Evolutionary conservation across 768 basidiomycete species (phyloP).

Genomic region (Russula foetens): DNA sequence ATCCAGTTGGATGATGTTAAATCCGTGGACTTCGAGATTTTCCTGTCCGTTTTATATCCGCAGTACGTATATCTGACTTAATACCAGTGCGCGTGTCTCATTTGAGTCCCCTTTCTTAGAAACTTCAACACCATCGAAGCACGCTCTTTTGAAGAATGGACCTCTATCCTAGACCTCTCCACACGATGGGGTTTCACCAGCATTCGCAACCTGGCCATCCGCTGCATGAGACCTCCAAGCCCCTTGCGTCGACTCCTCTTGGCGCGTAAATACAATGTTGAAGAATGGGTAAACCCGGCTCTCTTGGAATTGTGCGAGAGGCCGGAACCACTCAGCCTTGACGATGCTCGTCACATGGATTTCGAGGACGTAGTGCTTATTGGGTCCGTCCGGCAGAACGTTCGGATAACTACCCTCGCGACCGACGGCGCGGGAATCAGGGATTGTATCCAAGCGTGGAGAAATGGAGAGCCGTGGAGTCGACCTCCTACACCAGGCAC

Average conservation of each 20-base stretch:
- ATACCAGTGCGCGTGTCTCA: not conserved
- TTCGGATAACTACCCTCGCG: not conserved
- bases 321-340: constrained; percentile 4
- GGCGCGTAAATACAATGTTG: constrained; percentile 1
- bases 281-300: constrained; percentile 7
- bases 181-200: constrained; percentile 14
- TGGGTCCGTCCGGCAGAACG: constrained; percentile 3
- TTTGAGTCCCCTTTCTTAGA: not conserved
- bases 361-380: constrained; percentile 11
- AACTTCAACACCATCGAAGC: constrained; percentile 2
- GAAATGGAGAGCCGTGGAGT: not conserved
- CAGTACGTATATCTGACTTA: constrained; percentile 1
- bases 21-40: constrained; percentile 8
- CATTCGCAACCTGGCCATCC: constrained; percentile 11
- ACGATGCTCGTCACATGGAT: constrained; percentile 8
- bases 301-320: constrained; percentile 5
- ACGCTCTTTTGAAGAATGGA: constrained; percentile 11
- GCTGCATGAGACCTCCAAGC: not conserved
- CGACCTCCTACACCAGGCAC: no score
- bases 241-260: not conserved
- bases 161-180: constrained; percentile 12
- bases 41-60: constrained; percentile 16
- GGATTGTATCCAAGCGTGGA: not conserved
- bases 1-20: constrained; percentile 6
- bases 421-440: not conserved